A percentile compares a stretch with the other conserved stretches of the same genome.
Conservation (phyloP, 768 basidiomycete species). For the Cystofilobasidium bisporidii region DNA sequence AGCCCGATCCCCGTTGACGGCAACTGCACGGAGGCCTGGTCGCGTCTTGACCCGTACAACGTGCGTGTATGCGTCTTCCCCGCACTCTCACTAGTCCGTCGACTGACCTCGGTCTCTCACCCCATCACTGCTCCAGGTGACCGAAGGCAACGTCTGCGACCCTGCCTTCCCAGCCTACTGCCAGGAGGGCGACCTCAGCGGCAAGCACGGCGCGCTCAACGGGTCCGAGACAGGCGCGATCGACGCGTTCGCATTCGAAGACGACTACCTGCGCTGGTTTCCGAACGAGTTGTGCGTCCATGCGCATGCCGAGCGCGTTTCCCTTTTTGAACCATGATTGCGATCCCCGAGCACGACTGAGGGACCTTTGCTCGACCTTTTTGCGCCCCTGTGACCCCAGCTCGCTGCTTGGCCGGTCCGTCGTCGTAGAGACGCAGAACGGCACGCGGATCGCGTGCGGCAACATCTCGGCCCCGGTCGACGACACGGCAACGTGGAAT, state of each 20-base stretch:
- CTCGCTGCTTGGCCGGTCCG: constrained; percentile 5
- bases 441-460: constrained; percentile 1
- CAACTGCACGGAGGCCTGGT: no score
- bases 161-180: constrained; percentile 13
- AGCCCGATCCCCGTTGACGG: no score
- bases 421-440: constrained; percentile 12
- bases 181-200: constrained; percentile 13
- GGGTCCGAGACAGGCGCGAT: neutral
- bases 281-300: neutral
- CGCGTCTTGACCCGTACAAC: no score
- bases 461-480: constrained; percentile 8
- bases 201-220: constrained; percentile 14
- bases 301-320: neutral
- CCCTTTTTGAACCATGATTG: no score
- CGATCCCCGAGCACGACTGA: no score
- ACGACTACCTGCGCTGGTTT: constrained; percentile 10
- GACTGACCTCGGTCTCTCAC: neutral
- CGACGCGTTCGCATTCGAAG: neutral
- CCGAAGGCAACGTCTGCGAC: constrained; percentile 1
- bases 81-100: no score
- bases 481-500: neutral
- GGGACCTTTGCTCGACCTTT: no score
- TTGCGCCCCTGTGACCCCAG: no score
- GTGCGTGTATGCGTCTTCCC: no score
- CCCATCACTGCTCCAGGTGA: neutral